A percentile compares a stretch with the other conserved stretches of the same genome.
Evolutionary conservation across 106 monocot genomes (phyloP).

Genomic region (Narthecium ossifragum): DNA sequence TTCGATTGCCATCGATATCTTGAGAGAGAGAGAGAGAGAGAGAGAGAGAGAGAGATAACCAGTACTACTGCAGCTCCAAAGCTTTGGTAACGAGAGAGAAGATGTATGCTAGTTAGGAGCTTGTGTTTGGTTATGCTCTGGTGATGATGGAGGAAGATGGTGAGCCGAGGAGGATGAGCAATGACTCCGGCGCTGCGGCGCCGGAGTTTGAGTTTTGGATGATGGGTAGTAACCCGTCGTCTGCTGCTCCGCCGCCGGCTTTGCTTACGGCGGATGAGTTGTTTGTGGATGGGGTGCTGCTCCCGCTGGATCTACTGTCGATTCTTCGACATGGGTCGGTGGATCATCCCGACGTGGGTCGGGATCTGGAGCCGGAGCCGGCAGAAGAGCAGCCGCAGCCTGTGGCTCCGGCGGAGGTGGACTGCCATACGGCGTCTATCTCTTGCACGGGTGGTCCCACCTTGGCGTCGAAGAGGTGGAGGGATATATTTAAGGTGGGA

Average conservation of each 20-base stretch:
- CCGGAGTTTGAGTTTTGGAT: conserved; percentile 89
- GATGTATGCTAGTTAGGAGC: too few species aligned
- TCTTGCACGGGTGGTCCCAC: too few species aligned
- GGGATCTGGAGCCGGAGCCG: too few species aligned
- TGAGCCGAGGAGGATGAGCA: conserved; percentile 15
- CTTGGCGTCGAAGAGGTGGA: conserved; percentile 58
- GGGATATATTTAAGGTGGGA: conserved; percentile 44
- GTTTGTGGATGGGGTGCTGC: conserved; percentile 69
- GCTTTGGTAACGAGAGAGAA: too few species aligned
- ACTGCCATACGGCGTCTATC: too few species aligned
- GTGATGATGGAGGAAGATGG: background rate
- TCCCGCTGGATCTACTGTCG: conserved; percentile 44
- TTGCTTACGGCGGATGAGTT: conserved; percentile 71
- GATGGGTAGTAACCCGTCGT: conserved; percentile 27
- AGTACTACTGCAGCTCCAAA: too few species aligned
- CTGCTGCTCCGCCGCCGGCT: conserved; percentile 12
- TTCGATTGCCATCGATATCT: background rate
- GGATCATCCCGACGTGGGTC: too few species aligned
- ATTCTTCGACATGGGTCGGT: too few species aligned
- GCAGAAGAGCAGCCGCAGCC: too few species aligned
- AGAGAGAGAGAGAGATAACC: too few species aligned
- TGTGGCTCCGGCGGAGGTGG: too few species aligned
- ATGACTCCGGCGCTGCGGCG: conserved; percentile 33
- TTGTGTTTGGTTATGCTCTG: too few species aligned
- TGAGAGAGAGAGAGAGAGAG: background rate